Base-by-base conservation (phyloP, 257 asterid species). In the Solanum corneliomulleri region DNA sequence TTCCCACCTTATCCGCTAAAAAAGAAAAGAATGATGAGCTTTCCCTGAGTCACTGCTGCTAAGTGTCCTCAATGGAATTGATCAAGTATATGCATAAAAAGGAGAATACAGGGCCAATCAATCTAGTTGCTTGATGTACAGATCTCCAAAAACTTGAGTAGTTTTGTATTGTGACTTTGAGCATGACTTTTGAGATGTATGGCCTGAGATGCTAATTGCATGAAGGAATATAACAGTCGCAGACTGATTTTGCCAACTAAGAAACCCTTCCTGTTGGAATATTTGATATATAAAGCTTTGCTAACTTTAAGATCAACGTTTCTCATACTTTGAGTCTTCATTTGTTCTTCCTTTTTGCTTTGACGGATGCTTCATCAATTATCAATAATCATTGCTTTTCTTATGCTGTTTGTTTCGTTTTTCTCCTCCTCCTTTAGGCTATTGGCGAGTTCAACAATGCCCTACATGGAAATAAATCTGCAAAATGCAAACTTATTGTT, bases 401-500 rank as follows among this genome's bases (percentile, higher is more conserved):
- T 81, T 81, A 23, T 33, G 80, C 52, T 52, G 49, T 58, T 77
- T 69, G 68, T 86, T 45, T 86, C 27, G 27, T 25, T 84, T 68
- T 84, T 42, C 41, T 66, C 41, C 77, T 29, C 11, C 41, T 42
- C 13, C 81, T 92, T 88, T 87, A 97, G 99, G 99, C 94, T 90
- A 93, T 93, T 23, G 90, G 92, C n/a, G 97, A 94, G 91, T 97
- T 97, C 95, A 90, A 92, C 87, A 90, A 88, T 52, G 92, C 90
- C 86, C 76, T 91, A 81, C 85, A 56, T 86, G 99, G 96, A 88
- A 87, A 89, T 37, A 96, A 90, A 89, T 93, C 96, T 10, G 92
- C 86, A 87, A 94, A 91, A n/a, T 97, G 99, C 94, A 95, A 95
- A 92, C 88, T 97, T 56, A 94, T 97, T 58, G 94, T 97, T 89